Percentiles rank a stretch among this genome's conserved stretches.
Evolutionary conservation across 2,329 filamentous ascomycete species (phyloP).

Genomic region (Cladophialophora immunda): DNA sequence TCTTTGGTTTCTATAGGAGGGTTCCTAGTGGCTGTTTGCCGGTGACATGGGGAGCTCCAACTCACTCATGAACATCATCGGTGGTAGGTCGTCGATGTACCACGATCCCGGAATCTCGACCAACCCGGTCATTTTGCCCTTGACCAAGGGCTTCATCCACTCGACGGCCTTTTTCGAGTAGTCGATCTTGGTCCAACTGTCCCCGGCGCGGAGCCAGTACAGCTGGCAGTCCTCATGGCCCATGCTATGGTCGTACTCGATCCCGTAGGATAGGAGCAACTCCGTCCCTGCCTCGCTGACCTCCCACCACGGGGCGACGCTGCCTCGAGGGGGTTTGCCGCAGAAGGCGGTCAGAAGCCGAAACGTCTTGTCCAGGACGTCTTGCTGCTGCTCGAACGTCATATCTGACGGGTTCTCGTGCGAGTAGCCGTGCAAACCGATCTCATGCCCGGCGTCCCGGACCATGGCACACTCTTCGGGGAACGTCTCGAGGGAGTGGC

Average conservation of each 20-base stretch:
- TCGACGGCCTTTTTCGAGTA: conserved; percentile 53
- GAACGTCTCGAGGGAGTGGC: conserved; percentile 71
- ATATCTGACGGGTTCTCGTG: conserved; percentile 78
- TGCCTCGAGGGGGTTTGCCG: conserved; percentile 73
- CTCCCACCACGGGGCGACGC: conserved; percentile 81
- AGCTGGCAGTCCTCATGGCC: conserved; percentile 56
- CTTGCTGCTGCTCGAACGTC: conserved; percentile 77
- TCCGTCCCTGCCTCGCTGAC: conserved; percentile 71
- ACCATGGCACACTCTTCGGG: conserved; percentile 70
- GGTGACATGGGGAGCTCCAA: no score
- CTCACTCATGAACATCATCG: conserved; percentile 60
- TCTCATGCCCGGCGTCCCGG: conserved; percentile 71
- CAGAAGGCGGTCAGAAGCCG: conserved; percentile 76
- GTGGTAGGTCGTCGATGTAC: conserved; percentile 54
- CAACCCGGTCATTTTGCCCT: conserved; percentile 50
- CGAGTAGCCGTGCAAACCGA: conserved; percentile 74
- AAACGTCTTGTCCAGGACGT: conserved; percentile 80
- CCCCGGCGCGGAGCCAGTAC: conserved; percentile 55
- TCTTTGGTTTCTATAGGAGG: no score
- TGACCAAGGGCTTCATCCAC: conserved; percentile 61
- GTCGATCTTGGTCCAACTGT: conserved; percentile 56
- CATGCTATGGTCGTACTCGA: conserved; percentile 57
- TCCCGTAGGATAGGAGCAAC: conserved; percentile 52
- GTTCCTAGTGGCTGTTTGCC: no score
- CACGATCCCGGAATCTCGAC: conserved; percentile 56